Conservation (phyloP, 2,329 filamentous ascomycete species). For the Beauveria scarabaeidicola region DNA sequence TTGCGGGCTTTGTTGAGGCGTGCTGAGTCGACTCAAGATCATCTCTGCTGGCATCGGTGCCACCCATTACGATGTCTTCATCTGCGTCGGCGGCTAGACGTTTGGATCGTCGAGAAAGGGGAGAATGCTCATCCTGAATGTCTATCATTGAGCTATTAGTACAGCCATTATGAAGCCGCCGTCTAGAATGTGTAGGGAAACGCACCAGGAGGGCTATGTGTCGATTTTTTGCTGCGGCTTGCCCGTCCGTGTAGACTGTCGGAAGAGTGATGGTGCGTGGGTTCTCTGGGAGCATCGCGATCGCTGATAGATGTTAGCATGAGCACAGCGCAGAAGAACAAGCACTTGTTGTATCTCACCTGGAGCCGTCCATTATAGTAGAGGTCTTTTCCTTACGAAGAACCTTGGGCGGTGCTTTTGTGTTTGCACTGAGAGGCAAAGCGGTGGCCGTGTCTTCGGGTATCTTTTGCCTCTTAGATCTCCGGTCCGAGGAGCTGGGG, state of each 20-base stretch:
- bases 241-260: neutral
- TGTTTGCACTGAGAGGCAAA: slow-evolving; percentile 24
- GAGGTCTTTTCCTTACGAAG: slow-evolving; percentile 53
- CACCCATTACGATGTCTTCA: slow-evolving; percentile 63
- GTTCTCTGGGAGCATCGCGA: neutral
- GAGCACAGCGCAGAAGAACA: slow-evolving; percentile 13
- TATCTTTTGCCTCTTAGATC: slow-evolving; percentile 64
- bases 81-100: slow-evolving; percentile 44
- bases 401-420: slow-evolving; percentile 31
- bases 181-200: neutral
- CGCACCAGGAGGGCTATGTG: neutral
- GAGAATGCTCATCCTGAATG: slow-evolving; percentile 15
- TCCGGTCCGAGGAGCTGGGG: slow-evolving; percentile 39
- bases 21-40: slow-evolving; percentile 32
- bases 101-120: slow-evolving; percentile 42
- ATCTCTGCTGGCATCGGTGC: slow-evolving; percentile 49
- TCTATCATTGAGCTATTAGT: neutral
- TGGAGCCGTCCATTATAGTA: slow-evolving; percentile 64
- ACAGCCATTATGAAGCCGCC: neutral
- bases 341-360: slow-evolving; percentile 39
- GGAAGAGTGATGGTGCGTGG: neutral
- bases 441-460: slow-evolving; percentile 31
- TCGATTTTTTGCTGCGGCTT: slow-evolving; percentile 6
- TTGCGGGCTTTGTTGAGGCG: slow-evolving; percentile 26
- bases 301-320: neutral